phyloP scores from a whole-genome alignment of 768 basidiomycete species.

The Leccinum barrowsii region DNA sequence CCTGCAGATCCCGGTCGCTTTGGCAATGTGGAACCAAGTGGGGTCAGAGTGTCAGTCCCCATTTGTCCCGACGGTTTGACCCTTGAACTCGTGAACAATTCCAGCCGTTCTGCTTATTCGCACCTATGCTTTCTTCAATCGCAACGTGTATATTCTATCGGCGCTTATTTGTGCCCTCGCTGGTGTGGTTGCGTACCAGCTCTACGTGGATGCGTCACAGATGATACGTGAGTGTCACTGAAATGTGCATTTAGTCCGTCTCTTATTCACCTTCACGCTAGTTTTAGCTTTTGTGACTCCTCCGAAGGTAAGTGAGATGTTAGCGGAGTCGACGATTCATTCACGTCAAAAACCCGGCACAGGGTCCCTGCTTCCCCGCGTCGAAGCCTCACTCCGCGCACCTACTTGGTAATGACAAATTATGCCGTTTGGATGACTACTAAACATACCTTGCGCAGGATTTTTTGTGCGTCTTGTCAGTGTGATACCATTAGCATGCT shows the following conservation, averaged over 20 bases:
- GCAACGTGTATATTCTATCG: slow-evolving; percentile 63
- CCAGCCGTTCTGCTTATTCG: slow-evolving; percentile 76
- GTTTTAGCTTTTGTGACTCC: slow-evolving; percentile 66
- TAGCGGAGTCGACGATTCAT: neutral
- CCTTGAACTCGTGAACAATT: slow-evolving; percentile 10
- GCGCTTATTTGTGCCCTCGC: slow-evolving; percentile 63
- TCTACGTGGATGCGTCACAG: slow-evolving; percentile 74
- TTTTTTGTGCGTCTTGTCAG: slow-evolving; percentile 49
- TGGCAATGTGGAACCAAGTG: slow-evolving; percentile 88
- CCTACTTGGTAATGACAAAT: slow-evolving; percentile 55
- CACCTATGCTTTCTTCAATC: slow-evolving; percentile 84
- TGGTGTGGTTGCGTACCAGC: slow-evolving; percentile 76
- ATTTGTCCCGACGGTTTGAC: neutral
- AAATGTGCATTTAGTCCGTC: neutral
- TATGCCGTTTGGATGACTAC: neutral
- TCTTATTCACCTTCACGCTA: slow-evolving; percentile 25
- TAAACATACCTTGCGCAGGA: slow-evolving; percentile 32
- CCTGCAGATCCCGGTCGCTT: slow-evolving; percentile 67
- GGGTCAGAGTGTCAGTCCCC: slow-evolving; percentile 63
- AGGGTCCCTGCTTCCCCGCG: slow-evolving; percentile 75
- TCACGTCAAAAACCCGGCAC: slow-evolving; percentile 30
- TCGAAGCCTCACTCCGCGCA: slow-evolving; percentile 83
- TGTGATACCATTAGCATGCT: neutral
- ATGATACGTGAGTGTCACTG: slow-evolving; percentile 57
- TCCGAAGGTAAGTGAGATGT: slow-evolving; percentile 46